These are phyloP conservation scores for Claviceps sp. DNA, from an alignment of 2,329 filamentous ascomycete species.

Conservation along the genomic window DNA sequence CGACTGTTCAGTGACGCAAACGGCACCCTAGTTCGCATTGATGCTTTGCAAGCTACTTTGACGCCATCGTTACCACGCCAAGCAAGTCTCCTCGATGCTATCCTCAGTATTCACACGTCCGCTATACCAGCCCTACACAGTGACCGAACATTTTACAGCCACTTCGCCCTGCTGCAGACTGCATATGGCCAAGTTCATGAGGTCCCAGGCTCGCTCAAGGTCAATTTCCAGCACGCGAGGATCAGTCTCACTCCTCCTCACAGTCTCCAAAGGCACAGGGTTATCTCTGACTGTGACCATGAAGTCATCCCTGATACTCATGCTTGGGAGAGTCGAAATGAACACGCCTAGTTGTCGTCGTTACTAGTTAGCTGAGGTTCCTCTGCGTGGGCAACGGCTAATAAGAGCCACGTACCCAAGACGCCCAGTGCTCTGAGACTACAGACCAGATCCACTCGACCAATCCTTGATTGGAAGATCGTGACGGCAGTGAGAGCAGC, in stretches of 20 bases:
- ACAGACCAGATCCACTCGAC: conserved; percentile 50
- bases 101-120: not conserved
- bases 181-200: conserved; percentile 36
- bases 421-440: conserved; percentile 68
- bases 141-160: not conserved
- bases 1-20: too few relatives aligned
- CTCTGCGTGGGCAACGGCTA: not conserved
- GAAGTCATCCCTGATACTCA: conserved; percentile 50
- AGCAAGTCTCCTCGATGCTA: not conserved
- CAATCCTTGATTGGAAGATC: conserved; percentile 39
- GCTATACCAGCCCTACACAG: not conserved
- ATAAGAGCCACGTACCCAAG: conserved; percentile 38
- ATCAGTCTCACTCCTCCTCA: conserved; percentile 41
- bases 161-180: not conserved
- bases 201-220: conserved; percentile 61
- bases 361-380: not conserved
- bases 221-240: conserved; percentile 62
- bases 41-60: not conserved
- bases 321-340: conserved; percentile 51
- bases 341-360: conserved; percentile 45
- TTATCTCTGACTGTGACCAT: conserved; percentile 62
- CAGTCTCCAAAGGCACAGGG: conserved; percentile 53
- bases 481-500: conserved; percentile 59
- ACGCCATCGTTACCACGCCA: not conserved
- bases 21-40: too few relatives aligned